Evolutionary conservation across 1,139 yeast species (phyloP).

Genomic region (Arxiozyma bovina): DNA sequence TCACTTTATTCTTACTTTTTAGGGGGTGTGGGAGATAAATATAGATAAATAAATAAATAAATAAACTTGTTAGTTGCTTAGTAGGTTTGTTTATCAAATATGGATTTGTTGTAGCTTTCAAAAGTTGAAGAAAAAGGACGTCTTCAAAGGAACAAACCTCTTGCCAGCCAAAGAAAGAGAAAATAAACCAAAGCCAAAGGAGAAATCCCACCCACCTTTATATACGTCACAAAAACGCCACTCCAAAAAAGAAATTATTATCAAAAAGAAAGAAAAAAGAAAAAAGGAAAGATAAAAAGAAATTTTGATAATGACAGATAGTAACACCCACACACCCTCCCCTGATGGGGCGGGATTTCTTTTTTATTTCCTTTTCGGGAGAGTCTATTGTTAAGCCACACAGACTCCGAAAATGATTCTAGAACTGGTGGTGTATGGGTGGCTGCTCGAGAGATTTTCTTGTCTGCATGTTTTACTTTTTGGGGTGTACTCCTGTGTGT

Average conservation of each 20-base stretch:
- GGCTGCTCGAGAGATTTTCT: neutral
- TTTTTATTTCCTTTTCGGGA: neutral
- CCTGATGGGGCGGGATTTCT: neutral
- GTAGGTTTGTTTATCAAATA: neutral
- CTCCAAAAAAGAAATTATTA: neutral
- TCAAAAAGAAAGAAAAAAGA: too few relatives aligned
- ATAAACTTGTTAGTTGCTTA: too few relatives aligned
- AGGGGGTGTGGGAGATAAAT: too few relatives aligned
- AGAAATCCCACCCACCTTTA: neutral
- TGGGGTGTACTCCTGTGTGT: neutral
- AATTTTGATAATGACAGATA: neutral
- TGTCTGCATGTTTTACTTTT: too few relatives aligned
- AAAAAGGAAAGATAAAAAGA: too few relatives aligned
- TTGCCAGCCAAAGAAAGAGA: neutral
- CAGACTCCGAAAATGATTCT: neutral
- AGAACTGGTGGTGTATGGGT: neutral
- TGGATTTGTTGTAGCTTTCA: neutral
- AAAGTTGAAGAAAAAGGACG: too few relatives aligned
- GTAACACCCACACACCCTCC: neutral
- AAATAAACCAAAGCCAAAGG: too few relatives aligned
- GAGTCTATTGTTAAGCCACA: neutral
- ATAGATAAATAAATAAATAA: too few relatives aligned
- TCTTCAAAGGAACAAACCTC: too few relatives aligned
- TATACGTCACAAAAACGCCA: neutral
- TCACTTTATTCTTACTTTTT: conserved; percentile 37